These are phyloP conservation scores for Posidonia oceanica DNA, from an alignment of 116 monocot genomes.

Conservation along the genomic window DNA sequence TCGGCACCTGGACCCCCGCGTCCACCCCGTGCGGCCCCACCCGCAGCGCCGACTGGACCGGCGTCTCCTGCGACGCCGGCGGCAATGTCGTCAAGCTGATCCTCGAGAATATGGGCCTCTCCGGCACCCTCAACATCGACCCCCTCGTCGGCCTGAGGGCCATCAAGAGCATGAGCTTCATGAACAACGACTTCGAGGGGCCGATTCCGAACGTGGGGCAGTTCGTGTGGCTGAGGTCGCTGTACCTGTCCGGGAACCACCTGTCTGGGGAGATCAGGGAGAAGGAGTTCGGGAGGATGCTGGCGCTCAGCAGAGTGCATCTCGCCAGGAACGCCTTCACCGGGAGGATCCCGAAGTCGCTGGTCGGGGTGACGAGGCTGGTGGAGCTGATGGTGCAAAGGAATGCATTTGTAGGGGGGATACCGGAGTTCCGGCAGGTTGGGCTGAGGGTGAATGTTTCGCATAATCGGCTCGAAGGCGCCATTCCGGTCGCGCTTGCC, in stretches of 20 bases:
- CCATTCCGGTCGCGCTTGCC: slow-evolving; percentile 35
- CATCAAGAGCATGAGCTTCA: slow-evolving; percentile 44
- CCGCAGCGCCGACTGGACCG: slow-evolving; percentile 25
- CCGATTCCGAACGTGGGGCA: slow-evolving; percentile 29
- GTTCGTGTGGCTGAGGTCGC: slow-evolving; percentile 18
- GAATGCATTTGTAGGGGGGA: slow-evolving; percentile 42
- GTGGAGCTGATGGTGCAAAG: slow-evolving; percentile 33
- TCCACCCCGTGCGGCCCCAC: slow-evolving; percentile 14
- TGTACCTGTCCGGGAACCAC: slow-evolving; percentile 42
- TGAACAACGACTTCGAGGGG: slow-evolving; percentile 49
- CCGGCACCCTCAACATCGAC: slow-evolving; percentile 25
- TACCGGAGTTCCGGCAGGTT: slow-evolving; percentile 38
- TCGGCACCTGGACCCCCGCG: slow-evolving; percentile 15
- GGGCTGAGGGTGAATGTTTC: slow-evolving; percentile 31
- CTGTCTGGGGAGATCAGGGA: slow-evolving; percentile 45
- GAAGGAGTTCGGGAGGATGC: slow-evolving; percentile 39
- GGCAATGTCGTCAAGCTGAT: slow-evolving; percentile 37
- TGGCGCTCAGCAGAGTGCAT: slow-evolving; percentile 28
- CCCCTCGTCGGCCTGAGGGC: slow-evolving; percentile 14
- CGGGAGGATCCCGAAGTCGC: slow-evolving; percentile 48
- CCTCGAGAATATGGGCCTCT: slow-evolving; percentile 43
- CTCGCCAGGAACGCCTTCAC: slow-evolving; percentile 35
- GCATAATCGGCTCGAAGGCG: slow-evolving; percentile 42
- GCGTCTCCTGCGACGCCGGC: slow-evolving; percentile 25
- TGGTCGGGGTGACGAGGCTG: slow-evolving; percentile 22